These are phyloP conservation scores for Mucor plumbeus DNA, from an alignment of 371 early-diverging fungal genomes.

Conservation along the genomic window DNA sequence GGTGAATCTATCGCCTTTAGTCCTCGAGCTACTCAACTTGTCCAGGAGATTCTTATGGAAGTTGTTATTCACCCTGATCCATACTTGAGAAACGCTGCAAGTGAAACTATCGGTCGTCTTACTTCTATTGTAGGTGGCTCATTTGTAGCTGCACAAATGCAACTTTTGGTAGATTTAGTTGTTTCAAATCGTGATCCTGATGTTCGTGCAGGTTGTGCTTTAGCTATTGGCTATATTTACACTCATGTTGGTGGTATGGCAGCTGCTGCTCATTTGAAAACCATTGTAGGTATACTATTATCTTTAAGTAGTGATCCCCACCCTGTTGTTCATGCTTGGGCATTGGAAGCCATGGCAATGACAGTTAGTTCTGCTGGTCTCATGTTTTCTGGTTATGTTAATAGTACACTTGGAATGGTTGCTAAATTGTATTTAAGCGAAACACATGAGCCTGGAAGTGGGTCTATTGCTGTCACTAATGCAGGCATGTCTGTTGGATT, in stretches of 20 bases:
- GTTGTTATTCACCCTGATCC: constrained; percentile 76
- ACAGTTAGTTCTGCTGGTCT: constrained; percentile 89
- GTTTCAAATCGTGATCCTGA: constrained; percentile 93
- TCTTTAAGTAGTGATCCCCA: constrained; percentile 92
- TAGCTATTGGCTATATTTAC: constrained; percentile 91
- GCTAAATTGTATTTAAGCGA: constrained; percentile 88
- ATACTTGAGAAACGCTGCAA: constrained; percentile 75
- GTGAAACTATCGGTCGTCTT: constrained; percentile 85
- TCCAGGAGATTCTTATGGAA: constrained; percentile 67
- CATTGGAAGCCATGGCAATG: constrained; percentile 84
- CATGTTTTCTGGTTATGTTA: constrained; percentile 90
- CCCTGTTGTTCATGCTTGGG: constrained; percentile 95
- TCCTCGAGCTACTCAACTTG: constrained; percentile 55
- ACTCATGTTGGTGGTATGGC: constrained; percentile 91
- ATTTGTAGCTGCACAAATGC: constrained; percentile 82
- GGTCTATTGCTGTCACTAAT: constrained; percentile 65
- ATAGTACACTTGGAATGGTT: constrained; percentile 83
- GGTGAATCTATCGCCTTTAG: constrained; percentile 45
- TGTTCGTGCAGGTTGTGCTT: constrained; percentile 88
- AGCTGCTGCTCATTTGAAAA: constrained; percentile 82
- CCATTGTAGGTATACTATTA: constrained; percentile 88
- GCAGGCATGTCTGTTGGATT: constrained; percentile 66
- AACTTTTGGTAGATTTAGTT: constrained; percentile 84
- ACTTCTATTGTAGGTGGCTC: constrained; percentile 76
- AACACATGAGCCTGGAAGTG: constrained; percentile 80